Evolutionary conservation across 2,329 filamentous ascomycete genomes (phyloP), one percentile per base, ranked within the genome.

Genomic region (Epichloe gansuensis): DNA sequence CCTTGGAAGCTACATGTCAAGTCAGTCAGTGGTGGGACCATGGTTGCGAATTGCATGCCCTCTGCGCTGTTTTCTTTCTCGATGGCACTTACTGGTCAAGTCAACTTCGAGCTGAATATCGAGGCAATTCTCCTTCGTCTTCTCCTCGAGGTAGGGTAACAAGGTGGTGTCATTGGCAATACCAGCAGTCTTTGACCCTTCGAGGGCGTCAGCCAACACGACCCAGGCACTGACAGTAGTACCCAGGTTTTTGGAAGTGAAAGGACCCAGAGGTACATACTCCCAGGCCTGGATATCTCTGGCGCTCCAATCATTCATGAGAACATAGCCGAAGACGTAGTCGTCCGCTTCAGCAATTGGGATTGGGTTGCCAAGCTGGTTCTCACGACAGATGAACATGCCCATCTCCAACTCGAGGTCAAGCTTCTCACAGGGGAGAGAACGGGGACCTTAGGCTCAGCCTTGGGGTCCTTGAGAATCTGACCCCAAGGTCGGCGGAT

Each of bases 391-490:
- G 15, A 91, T 73, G 60, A 91, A 90, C 54, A 82, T 85, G 4
- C 85, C 88, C 37, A 93, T 71, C 64, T 93, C 88, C 3, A 93
- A 73, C 66, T 93, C 88, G 45, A 90, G 80, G 60, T 93, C 88
- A 0, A 93, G 73, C 62, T 77, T 64, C 55, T 65, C 78, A 58
- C 77, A 79, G 58, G 80, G 82, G 80, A 74, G 2, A 79, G 75
- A 53, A 85, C 81, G 3, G 70, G 70, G 1, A 75, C 73, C 81
- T 53, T 75, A 63, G 66, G 82, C 80, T 61, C 59, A 0, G 57
- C 78, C 71, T 57, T 78, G 39, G 68, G 64, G 21, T 68, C 65
- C 12, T 56, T 58, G 12, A 90, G 67, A 53, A 89, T 83, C 65
- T 91, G 88, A 1, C 88, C 88, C 57, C 82, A 80, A 0, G 88